A percentile compares a stretch with the other conserved stretches of the same genome.
Conservation (phyloP, 2,329 filamentous ascomycete species). For the Drechslerella coelobrocha region DNA sequence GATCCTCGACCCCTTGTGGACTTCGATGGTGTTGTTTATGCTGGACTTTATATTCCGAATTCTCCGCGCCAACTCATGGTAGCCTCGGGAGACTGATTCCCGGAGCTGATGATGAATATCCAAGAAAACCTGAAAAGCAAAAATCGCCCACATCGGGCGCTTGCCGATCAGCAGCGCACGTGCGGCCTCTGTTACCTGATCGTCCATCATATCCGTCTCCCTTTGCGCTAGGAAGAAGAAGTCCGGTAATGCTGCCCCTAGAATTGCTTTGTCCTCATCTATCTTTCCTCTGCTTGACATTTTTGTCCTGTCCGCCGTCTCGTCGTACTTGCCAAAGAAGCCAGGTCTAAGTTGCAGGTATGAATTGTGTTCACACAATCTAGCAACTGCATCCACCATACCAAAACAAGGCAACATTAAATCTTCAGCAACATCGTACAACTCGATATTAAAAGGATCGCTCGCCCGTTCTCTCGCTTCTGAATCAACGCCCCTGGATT, state of each 20-base stretch:
- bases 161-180: not conserved
- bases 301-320: not conserved
- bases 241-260: not conserved
- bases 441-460: constrained; percentile 17
- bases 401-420: constrained; percentile 4
- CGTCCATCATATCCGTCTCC: not conserved
- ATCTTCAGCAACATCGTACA: constrained; percentile 4
- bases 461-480: constrained; percentile 1
- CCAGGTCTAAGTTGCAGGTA: not conserved
- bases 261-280: not conserved
- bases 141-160: constrained; percentile 5
- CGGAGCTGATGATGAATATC: constrained; percentile 10
- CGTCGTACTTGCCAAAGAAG: constrained; percentile 4
- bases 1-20: constrained; percentile 2
- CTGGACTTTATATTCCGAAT: not conserved
- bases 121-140: constrained; percentile 10
- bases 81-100: constrained; percentile 1
- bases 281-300: constrained; percentile 3
- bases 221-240: constrained; percentile 9
- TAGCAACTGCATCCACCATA: constrained; percentile 2
- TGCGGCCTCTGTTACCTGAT: constrained; percentile 8
- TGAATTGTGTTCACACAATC: not conserved
- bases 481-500: constrained; percentile 5
- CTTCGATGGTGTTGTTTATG: not conserved
- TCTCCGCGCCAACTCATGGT: not conserved